Percentiles rank a stretch among this genome's conserved stretches.
These are phyloP conservation scores for Dothidotthia symphoricarpi DNA, from an alignment of 2,329 filamentous ascomycete genomes.

Conservation along the genomic window DNA sequence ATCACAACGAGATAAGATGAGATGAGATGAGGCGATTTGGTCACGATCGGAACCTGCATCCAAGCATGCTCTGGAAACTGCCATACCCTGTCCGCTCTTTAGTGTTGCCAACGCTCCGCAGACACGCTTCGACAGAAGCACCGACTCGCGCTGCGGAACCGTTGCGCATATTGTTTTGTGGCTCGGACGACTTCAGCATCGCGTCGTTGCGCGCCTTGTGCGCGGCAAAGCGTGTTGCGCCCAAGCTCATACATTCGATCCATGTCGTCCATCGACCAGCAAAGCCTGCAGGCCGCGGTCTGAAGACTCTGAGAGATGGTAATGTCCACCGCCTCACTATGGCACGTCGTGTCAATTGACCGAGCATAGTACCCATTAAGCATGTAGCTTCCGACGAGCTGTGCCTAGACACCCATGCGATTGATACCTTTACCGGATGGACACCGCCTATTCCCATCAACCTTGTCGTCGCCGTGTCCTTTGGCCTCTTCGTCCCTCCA, in stretches of 20 bases:
- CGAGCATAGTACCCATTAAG: slow-evolving; percentile 67
- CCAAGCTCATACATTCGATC: slow-evolving; percentile 59
- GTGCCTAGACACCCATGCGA: slow-evolving; percentile 66
- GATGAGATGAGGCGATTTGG: too few species aligned
- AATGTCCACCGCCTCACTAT: slow-evolving; percentile 13
- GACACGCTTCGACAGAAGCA: slow-evolving; percentile 12
- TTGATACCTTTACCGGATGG: slow-evolving; percentile 83
- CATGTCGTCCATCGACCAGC: slow-evolving; percentile 81
- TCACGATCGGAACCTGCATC: too few species aligned
- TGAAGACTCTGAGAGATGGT: slow-evolving; percentile 69
- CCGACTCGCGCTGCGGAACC: slow-evolving; percentile 46
- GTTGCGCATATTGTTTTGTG: slow-evolving; percentile 86
- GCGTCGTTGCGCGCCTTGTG: slow-evolving; percentile 70
- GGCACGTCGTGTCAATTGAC: slow-evolving; percentile 9
- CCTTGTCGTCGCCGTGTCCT: slow-evolving; percentile 88
- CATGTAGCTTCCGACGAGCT: slow-evolving; percentile 59
- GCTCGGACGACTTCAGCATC: slow-evolving; percentile 87
- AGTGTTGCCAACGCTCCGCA: slow-evolving; percentile 4
- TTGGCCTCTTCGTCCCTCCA: slow-evolving; percentile 82
- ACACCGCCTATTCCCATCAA: slow-evolving; percentile 53
- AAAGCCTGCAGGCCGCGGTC: slow-evolving; percentile 73
- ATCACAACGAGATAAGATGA: too few species aligned
- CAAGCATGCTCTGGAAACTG: slow-evolving; percentile 23
- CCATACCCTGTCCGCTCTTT: slow-evolving; percentile 23
- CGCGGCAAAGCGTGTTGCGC: slow-evolving; percentile 51